These are phyloP conservation scores for Dryas integrifolia DNA, from an alignment of 331 rosid species.

Conservation along the genomic window DNA sequence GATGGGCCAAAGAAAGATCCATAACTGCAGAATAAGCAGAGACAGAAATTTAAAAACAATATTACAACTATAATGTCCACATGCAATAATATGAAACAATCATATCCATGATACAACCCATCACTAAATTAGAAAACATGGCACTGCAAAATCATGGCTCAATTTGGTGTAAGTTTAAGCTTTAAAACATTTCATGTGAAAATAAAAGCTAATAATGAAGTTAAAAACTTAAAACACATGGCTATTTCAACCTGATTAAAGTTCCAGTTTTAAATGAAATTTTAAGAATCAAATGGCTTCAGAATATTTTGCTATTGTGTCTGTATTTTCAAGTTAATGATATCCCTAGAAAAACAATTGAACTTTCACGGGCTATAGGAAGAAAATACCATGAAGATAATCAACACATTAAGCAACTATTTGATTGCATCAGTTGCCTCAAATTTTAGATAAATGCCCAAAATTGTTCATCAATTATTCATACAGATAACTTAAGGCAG, in stretches of 20 bases:
- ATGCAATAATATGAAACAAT: not conserved
- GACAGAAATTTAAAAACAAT: constrained; percentile 16
- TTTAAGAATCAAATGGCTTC: not conserved
- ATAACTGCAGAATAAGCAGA: constrained; percentile 55
- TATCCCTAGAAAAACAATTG: not conserved
- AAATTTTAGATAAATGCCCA: not conserved
- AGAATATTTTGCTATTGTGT: not conserved
- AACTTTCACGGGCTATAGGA: not conserved
- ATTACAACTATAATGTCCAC: not conserved
- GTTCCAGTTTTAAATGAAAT: not conserved
- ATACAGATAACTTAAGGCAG: not conserved
- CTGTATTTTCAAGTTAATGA: not conserved
- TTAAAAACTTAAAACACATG: not conserved
- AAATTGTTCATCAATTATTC: not conserved
- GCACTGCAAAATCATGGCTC: not conserved
- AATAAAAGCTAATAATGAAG: not conserved
- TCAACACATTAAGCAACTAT: not conserved
- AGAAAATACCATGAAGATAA: not conserved
- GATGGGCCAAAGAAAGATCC: constrained; percentile 95
- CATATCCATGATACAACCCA: not conserved
- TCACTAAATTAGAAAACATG: not conserved
- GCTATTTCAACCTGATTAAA: not conserved
- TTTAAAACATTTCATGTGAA: not conserved
- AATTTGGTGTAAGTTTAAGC: not conserved
- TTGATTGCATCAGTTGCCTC: not conserved